phyloP scores from a whole-genome alignment of 2,329 filamentous ascomycete genomes.

The Sclerotinia nivalis region DNA sequence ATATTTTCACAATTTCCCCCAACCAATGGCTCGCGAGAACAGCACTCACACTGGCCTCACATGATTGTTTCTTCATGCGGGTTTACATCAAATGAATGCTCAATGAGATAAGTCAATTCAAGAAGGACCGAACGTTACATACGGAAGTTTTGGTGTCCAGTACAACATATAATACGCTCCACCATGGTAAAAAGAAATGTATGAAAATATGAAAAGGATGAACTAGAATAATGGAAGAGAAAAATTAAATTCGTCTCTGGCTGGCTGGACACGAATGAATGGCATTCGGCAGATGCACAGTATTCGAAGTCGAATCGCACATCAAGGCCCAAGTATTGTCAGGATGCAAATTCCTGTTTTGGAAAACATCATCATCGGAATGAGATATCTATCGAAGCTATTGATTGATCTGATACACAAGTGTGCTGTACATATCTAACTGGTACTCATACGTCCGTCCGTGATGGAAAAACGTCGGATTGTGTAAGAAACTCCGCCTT shows the following conservation, averaged over 20 bases:
- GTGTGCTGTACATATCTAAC: conserved; percentile 7
- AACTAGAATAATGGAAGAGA: conserved; percentile 2
- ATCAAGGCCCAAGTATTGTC: conserved; percentile 1
- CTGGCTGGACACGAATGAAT: conserved; percentile 1
- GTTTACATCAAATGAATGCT: conserved; percentile 30
- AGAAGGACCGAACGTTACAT: conserved; percentile 29
- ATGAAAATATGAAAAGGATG: neutral
- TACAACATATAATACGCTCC: conserved; percentile 16
- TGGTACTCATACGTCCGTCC: neutral
- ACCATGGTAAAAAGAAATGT: neutral
- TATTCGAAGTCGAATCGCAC: conserved; percentile 20
- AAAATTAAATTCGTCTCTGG: neutral
- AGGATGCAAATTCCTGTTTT: neutral
- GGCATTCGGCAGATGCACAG: conserved; percentile 13
- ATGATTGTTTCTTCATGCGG: conserved; percentile 40
- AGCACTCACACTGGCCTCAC: conserved; percentile 39
- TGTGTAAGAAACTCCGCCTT: neutral
- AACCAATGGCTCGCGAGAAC: conserved; percentile 32
- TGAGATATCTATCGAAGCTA: neutral
- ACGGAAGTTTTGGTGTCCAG: conserved; percentile 18
- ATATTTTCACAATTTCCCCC: neutral
- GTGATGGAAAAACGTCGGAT: neutral
- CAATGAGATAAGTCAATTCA: conserved; percentile 28
- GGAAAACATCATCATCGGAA: neutral
- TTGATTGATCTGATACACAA: neutral